Conservation (phyloP, 106 monocot genomes). For the Allium cepa region DNA sequence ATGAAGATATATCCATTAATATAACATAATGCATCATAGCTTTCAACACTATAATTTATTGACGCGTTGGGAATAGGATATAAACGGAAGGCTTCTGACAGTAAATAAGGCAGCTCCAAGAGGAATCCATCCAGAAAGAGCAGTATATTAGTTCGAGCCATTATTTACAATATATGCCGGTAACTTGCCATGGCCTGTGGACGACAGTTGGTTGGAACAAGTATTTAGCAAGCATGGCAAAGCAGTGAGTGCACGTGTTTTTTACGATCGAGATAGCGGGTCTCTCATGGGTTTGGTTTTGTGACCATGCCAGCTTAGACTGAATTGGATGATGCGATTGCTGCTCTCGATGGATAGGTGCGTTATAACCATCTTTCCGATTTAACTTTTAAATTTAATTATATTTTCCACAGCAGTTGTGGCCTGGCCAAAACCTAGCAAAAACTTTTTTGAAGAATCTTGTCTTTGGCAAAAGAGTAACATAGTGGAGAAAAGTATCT, state of each 20-base stretch:
- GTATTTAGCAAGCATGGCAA: slow-evolving; percentile 80
- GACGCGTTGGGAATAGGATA: slow-evolving; percentile 38
- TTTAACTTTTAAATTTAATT: no score
- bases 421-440: no score
- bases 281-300: slow-evolving; percentile 90
- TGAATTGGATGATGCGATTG: slow-evolving; percentile 85
- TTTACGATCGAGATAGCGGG: slow-evolving; percentile 82
- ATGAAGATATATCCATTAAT: no score
- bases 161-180: slow-evolving; percentile 76
- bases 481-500: no score
- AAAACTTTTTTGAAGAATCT: no score
- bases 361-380: neutral
- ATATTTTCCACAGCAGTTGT: no score
- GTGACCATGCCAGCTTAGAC: slow-evolving; percentile 65
- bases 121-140: slow-evolving; percentile 52
- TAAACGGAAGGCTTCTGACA: slow-evolving; percentile 58
- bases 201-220: slow-evolving; percentile 68
- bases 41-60: neutral
- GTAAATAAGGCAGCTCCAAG: slow-evolving; percentile 85
- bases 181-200: slow-evolving; percentile 86
- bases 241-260: slow-evolving; percentile 63
- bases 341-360: slow-evolving; percentile 92
- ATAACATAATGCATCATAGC: no score
- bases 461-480: no score
- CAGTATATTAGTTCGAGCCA: slow-evolving; percentile 23